Evolutionary conservation across 495 filamentous ascomycete species (phyloP), one percentile per base, ranked within the genome.

Genomic region (Aspergillus affinis): DNA sequence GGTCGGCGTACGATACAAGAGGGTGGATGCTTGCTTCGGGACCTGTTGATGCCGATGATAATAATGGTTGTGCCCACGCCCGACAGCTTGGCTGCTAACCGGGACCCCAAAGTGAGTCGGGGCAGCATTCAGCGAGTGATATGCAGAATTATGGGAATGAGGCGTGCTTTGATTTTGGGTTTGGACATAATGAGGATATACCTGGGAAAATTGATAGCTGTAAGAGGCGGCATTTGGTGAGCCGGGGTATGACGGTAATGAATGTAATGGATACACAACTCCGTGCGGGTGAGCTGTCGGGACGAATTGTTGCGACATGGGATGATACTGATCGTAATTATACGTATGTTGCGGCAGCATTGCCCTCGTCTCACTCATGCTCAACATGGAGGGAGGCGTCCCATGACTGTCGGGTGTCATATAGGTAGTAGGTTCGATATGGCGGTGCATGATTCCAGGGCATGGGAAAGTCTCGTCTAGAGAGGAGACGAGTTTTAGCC

Each of bases 291-390:
- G 65, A 29, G 59, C 55, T 9, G 65, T 30, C 10, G 61, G 55
- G 41, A 72, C 55, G 48, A 72, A 75, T 32, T 75, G 76, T 52
- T 75, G 73, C 5, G 70, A 63, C 29, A 70, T 62, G 27, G 62
- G 55, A 44, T 66, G 65, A 45, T 72, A 68, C 23, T 75, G 71
- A 52, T 69, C 75, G 50, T 69, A 61, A 44, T 69, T 65, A 17
- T 63, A 55, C 32, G 63, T 72, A 47, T 77, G 79, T 20, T 69
- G 65, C 46, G 82, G 81, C 4, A 85, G 64, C 30, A 76, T 64
- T 23, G 78, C 78, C 20, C 61, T 63, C 73, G 84, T 78, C 23
- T 70, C 68, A 29, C 66, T 67, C 81, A 84, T 81, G 57, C 74
- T 79, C 58, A 83, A 71, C 17, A 65, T 54, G 32, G 76, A 64